These are phyloP conservation scores for Sophora flavescens DNA, from an alignment of 306 rosid genomes.

Conservation along the genomic window DNA sequence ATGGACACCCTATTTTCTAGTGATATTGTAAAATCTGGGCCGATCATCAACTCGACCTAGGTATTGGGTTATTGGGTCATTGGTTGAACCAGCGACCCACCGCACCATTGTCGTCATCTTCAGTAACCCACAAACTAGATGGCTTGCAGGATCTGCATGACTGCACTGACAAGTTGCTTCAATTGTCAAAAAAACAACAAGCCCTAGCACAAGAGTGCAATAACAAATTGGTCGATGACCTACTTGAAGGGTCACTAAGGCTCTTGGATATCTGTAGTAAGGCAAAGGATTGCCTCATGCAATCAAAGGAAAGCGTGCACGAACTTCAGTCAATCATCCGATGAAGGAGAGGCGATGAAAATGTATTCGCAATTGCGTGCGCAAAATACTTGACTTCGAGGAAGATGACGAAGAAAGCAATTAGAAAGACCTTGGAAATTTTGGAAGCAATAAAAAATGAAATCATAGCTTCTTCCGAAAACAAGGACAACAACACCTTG, in stretches of 20 bases:
- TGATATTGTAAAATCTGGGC: too few relatives aligned
- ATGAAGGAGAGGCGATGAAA: slow-evolving; percentile 39
- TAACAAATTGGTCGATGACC: slow-evolving; percentile 2
- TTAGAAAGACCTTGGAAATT: slow-evolving; percentile 37
- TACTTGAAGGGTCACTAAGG: slow-evolving; percentile 25
- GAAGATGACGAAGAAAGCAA: slow-evolving; percentile 44
- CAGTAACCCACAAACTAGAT: slow-evolving; percentile 38
- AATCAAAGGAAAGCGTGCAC: slow-evolving; percentile 44
- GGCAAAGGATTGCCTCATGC: slow-evolving; percentile 40
- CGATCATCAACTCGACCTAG: too few relatives aligned
- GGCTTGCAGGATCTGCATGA: slow-evolving; percentile 38
- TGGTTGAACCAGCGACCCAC: too few relatives aligned
- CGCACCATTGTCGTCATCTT: slow-evolving; percentile 40
- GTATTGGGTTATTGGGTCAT: too few relatives aligned
- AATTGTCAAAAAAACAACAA: slow-evolving; percentile 19
- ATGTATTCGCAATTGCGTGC: slow-evolving; percentile 16
- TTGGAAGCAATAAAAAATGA: slow-evolving; percentile 42
- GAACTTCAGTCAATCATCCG: slow-evolving; percentile 47
- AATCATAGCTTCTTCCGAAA: slow-evolving; percentile 21
- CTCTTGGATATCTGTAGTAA: slow-evolving; percentile 13
- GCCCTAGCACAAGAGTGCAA: neutral
- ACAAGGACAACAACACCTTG: slow-evolving; percentile 18
- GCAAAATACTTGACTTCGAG: slow-evolving; percentile 40
- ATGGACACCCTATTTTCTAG: too few relatives aligned
- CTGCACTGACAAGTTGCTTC: slow-evolving; percentile 27